A percentile compares a stretch with the other conserved stretches of the same genome.
Evolutionary conservation across 1,284 basidiomycete genomes (phyloP).

Genomic region (Neotropicomus parvogracilis): DNA sequence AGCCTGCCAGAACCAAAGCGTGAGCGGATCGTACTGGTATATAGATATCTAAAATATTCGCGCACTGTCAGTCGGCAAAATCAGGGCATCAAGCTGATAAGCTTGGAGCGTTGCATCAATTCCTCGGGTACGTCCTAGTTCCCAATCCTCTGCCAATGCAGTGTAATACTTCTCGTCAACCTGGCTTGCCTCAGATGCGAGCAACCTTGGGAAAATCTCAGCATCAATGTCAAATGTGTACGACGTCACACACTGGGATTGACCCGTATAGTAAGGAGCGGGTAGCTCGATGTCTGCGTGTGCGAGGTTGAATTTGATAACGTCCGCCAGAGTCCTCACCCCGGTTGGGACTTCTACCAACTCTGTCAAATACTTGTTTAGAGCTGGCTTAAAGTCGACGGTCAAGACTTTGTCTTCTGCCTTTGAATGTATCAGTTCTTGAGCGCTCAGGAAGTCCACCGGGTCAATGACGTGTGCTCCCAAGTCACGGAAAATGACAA

Average conservation of each 20-base stretch:
- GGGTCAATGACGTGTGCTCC: conserved; percentile 45
- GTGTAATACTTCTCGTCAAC: conserved; percentile 38
- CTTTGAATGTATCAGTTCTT: conserved; percentile 31
- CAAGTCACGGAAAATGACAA: conserved; percentile 36
- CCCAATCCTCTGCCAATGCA: conserved; percentile 36
- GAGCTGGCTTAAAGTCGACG: conserved; percentile 43
- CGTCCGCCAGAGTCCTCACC: conserved; percentile 35
- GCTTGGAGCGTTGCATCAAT: conserved; percentile 44
- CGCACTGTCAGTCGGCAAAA: conserved; percentile 40
- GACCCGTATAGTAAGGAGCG: conserved; percentile 39
- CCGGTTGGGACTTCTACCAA: conserved; percentile 28
- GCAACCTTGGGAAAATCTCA: conserved; percentile 31
- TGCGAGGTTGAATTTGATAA: conserved; percentile 44
- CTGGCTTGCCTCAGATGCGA: conserved; percentile 37
- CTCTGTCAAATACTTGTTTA: conserved; percentile 37
- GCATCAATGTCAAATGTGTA: background rate
- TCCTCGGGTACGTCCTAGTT: conserved; percentile 40
- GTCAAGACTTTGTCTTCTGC: conserved; percentile 38
- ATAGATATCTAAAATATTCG: background rate
- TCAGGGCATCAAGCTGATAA: conserved; percentile 44
- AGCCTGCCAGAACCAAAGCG: conserved; percentile 8
- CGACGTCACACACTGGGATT: conserved; percentile 39
- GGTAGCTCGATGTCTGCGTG: conserved; percentile 41
- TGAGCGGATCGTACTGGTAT: background rate
- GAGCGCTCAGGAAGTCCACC: conserved; percentile 39